A percentile compares a stretch with the other conserved stretches of the same genome.
Conservation (phyloP, 2,329 filamentous ascomycete genomes). For the Aspergillus brunneoviolaceus region DNA sequence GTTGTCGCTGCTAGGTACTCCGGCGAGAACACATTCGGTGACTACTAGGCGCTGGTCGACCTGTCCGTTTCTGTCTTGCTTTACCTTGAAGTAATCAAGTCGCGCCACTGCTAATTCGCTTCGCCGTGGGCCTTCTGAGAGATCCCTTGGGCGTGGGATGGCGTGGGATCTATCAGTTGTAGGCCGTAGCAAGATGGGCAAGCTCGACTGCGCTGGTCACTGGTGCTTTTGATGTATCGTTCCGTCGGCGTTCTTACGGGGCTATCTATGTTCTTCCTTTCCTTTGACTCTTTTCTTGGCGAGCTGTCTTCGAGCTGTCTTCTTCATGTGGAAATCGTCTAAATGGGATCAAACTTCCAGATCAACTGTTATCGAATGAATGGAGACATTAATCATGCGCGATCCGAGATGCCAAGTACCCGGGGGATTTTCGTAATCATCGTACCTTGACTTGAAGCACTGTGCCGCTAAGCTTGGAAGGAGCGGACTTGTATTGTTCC, state of each 20-base stretch:
- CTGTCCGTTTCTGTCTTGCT: neutral
- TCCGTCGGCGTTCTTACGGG: conserved; percentile 23
- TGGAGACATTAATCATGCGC: neutral
- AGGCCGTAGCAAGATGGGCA: conserved; percentile 15
- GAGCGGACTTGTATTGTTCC: no score
- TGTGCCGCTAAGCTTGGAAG: no score
- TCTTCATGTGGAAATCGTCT: conserved; percentile 17
- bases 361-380: conserved; percentile 2
- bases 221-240: conserved; percentile 15
- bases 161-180: conserved; percentile 11
- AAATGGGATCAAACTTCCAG: conserved; percentile 5
- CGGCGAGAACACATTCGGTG: conserved; percentile 97
- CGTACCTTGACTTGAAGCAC: no score
- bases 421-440: no score
- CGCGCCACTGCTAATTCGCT: conserved; percentile 8
- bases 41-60: conserved; percentile 21
- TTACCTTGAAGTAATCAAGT: neutral
- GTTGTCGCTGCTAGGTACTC: conserved; percentile 64
- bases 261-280: conserved; percentile 15
- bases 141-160: conserved; percentile 7
- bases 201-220: conserved; percentile 14
- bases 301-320: conserved; percentile 19
- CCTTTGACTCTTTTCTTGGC: conserved; percentile 11
- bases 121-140: conserved; percentile 11
- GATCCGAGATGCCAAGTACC: neutral